Evolutionary conservation across 108 stramenopile genomes (phyloP), one percentile per base, ranked within the genome.

Genomic region (Aureococcus anophagefferens): DNA sequence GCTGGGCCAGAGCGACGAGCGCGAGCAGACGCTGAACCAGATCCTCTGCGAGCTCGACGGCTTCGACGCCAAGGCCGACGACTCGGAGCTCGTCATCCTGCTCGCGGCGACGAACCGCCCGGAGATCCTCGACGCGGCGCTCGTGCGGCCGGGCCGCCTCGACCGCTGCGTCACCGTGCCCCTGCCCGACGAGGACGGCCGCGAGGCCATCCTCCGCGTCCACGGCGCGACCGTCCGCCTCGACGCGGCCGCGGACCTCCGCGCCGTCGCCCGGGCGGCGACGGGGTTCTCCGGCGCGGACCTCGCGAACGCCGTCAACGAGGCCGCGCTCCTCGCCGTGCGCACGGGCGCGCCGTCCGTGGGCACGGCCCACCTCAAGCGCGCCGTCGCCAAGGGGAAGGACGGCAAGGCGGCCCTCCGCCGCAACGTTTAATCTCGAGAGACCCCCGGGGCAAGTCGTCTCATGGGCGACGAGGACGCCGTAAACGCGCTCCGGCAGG

Each of bases 21-120:
- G 92, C 70, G 91, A 93, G 76, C 89, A 97, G 74, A 99, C 98
- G 30, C 91, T 99, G 67, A 97, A 97, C 80, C 98, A 99, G 76
- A 94, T 99, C 70, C 86, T 99, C 31, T 95, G 94, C 9, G 96
- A 98, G 78, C 89, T 96, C 85, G 93, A 94, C 79, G 98, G 98
- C 35, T 99, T 59, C 51, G 25, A 59, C 21, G 21, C 14, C 21
- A 59, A 59, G 51, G 51, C 4, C 51, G 51, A 59, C 51, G 51
- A 59, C 25, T 3, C 51, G 21, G 51, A 18, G 51, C 72, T 82
- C 33, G 81, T 85, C 30, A 63, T 85, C 25, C 51, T 59, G 7
- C 14, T 59, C 51, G 83, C 79, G 21, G 83, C 83, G 30, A 85
- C 84, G 65, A 84, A 85, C 76, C 64, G 80, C n/a, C 78, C 81